Evolutionary conservation across 495 filamentous ascomycete species (phyloP).

Genomic region (Podospora pseudopauciseta): DNA sequence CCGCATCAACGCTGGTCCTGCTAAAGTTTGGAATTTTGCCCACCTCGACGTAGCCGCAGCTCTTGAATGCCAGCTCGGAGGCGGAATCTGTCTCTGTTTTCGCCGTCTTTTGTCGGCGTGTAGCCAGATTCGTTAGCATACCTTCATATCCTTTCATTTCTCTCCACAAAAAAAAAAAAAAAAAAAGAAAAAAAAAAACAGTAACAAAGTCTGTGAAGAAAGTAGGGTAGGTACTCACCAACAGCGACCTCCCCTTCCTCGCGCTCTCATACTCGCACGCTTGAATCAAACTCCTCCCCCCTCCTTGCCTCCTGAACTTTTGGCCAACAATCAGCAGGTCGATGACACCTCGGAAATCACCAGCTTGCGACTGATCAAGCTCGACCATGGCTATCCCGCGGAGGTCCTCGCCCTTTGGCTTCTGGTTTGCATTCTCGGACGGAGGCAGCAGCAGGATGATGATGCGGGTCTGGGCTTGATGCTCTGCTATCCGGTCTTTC

Average conservation of each 20-base stretch:
- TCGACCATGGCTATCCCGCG: conserved; percentile 39
- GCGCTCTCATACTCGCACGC: conserved; percentile 39
- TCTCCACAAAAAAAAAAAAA: not conserved
- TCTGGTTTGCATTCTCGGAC: conserved; percentile 15
- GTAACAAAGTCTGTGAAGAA: no score
- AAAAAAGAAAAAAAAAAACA: not conserved
- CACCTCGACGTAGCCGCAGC: conserved; percentile 36
- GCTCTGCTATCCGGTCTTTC: conserved; percentile 38
- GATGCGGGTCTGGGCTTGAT: conserved; percentile 28
- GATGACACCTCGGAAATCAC: conserved; percentile 35
- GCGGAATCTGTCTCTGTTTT: conserved; percentile 36
- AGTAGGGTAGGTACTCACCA: conserved; percentile 26
- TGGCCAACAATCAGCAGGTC: conserved; percentile 40
- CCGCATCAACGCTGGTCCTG: not conserved
- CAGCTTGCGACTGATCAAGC: conserved; percentile 36
- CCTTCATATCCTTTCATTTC: not conserved
- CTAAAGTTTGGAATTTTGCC: conserved; percentile 39
- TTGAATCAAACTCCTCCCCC: conserved; percentile 30
- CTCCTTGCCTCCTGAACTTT: conserved; percentile 29
- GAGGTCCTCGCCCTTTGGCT: conserved; percentile 32
- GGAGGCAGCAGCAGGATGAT: conserved; percentile 35
- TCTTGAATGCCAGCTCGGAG: conserved; percentile 35
- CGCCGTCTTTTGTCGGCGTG: conserved; percentile 28
- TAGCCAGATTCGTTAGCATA: not conserved
- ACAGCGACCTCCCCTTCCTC: conserved; percentile 33